Conservation (phyloP, 2,329 filamentous ascomycete species). For the Phaeosphaeria sp. region DNA sequence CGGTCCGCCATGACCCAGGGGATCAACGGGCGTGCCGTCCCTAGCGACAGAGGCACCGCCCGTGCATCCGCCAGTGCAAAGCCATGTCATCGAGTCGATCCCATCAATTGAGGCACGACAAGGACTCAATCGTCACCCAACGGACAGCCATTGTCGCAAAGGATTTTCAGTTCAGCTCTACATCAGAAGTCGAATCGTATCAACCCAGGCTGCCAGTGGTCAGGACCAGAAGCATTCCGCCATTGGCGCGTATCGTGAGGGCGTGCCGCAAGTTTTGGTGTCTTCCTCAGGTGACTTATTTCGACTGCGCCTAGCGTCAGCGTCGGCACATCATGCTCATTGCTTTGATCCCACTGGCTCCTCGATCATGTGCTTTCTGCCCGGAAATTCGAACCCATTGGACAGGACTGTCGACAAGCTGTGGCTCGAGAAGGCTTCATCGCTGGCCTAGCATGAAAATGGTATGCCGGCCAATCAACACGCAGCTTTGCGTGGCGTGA, state of each 20-base stretch:
- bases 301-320: background rate
- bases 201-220: too few relatives aligned
- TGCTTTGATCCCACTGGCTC: too few relatives aligned
- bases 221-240: too few relatives aligned
- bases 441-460: background rate
- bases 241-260: too few relatives aligned
- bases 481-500: background rate
- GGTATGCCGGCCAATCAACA: background rate
- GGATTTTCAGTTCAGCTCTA: too few relatives aligned
- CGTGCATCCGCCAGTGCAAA: too few relatives aligned
- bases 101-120: background rate
- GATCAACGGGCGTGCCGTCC: background rate
- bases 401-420: background rate
- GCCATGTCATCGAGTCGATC: background rate
- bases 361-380: background rate
- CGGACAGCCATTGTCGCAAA: too few relatives aligned
- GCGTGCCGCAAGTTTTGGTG: too few relatives aligned
- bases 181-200: too few relatives aligned
- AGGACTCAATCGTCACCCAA: too few relatives aligned
- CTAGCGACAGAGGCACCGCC: background rate
- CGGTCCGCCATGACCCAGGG: background rate
- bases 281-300: too few relatives aligned
- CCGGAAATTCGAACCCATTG: background rate
- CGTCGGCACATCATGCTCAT: background rate
- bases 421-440: background rate